Conservation (phyloP, 2,329 filamentous ascomycete genomes). For the Fusarium sp. region DNA sequence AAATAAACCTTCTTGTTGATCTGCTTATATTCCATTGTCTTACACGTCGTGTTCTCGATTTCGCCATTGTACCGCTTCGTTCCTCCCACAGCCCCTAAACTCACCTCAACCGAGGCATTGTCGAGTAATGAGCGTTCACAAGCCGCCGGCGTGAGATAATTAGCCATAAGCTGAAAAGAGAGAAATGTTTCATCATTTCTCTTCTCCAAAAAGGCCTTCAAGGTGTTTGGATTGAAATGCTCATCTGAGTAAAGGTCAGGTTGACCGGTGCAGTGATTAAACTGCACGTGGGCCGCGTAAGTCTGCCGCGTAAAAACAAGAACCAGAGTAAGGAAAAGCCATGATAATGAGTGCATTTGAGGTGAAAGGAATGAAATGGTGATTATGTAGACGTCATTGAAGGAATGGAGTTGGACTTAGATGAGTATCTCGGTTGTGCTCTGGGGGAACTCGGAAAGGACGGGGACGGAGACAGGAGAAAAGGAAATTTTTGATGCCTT, state of each 20-base stretch:
- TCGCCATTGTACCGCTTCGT: constrained; percentile 28
- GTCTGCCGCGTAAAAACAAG: constrained; percentile 1
- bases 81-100: constrained; percentile 33
- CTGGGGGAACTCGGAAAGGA: neutral
- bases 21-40: neutral
- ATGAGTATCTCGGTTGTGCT: constrained; percentile 9
- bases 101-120: constrained; percentile 27
- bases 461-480: neutral
- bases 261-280: constrained; percentile 28
- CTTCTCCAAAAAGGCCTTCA: constrained; percentile 14
- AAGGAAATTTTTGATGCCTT: constrained; percentile 2
- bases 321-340: neutral
- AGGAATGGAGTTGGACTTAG: constrained; percentile 13
- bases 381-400: constrained; percentile 6
- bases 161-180: neutral
- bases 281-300: constrained; percentile 32
- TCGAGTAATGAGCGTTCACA: constrained; percentile 18
- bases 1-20: neutral
- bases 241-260: neutral
- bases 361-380: neutral
- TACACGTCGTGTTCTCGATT: constrained; percentile 36
- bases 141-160: neutral
- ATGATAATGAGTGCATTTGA: constrained; percentile 15
- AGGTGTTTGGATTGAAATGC: constrained; percentile 3
- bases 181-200: constrained; percentile 17